Evolutionary conservation across 495 filamentous ascomycete species (phyloP), one percentile per base, ranked within the genome.

Genomic region (Aspergillus kassunensis): DNA sequence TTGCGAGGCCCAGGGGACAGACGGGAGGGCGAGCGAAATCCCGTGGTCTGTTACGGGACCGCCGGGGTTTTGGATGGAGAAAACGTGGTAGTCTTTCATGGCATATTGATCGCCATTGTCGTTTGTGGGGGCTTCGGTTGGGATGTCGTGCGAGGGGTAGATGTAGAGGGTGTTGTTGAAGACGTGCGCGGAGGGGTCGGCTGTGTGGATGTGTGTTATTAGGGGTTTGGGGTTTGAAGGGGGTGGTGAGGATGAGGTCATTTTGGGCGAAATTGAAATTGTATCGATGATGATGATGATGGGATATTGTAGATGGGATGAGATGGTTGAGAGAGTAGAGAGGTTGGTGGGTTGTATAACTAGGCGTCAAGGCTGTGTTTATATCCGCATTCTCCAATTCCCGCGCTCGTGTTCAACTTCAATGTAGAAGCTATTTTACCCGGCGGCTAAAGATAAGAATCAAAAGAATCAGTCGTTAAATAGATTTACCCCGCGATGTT

Each of bases 91-190:
- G 55, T 75, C 74, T 11, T 63, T 69, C 86, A 90, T 90, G 72
- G 85, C 86, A 66, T 88, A 90, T 66, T 90, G 86, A 71, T 88
- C 86, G 66, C 86, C 86, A 75, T 86, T 86, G 75, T 90, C 86
- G 74, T 88, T 88, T 58, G 85, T 85, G 42, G 67, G 56, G 44
- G 76, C 66, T 27, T 65, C 64, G 16, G 73, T 75, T 41, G 67
- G 57, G 20, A 63, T 63, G 40, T 75, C 77, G 30, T 76, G 64
- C 0, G 75, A 76, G 23, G 77, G 73, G 60, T 73, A 80, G 42
- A 80, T 71, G 70, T 78, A 80, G 56, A 75, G 64, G 27, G 62
- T 65, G 48, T 65, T 68, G 37, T 76, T 64, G 62, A 78, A 78
- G 58, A 75, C 68, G 54, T 74, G 74, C 23, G 74, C 75, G 20